Conservation (phyloP, 2,329 filamentous ascomycete genomes). For the Epichloe hybrida region DNA sequence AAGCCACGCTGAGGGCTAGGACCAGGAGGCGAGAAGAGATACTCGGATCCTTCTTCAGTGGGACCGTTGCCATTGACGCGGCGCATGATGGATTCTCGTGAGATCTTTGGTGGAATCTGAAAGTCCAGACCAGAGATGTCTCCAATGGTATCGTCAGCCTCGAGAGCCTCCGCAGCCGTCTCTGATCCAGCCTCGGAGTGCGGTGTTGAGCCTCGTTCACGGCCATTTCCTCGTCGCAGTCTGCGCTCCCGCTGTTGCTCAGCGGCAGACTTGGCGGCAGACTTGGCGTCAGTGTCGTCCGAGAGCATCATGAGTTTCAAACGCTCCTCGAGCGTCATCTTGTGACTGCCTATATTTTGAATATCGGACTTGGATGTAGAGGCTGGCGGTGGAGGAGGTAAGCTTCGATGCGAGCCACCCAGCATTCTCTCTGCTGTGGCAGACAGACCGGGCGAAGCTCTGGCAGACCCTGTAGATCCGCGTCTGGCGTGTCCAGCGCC, state of each 20-base stretch:
- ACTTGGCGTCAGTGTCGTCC: slow-evolving; percentile 43
- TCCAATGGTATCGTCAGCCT: slow-evolving; percentile 46
- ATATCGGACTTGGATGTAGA: slow-evolving; percentile 61
- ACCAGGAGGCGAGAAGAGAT: slow-evolving; percentile 49
- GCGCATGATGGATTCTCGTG: slow-evolving; percentile 81
- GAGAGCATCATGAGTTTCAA: slow-evolving; percentile 82
- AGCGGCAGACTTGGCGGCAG: no score
- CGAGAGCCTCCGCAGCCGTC: slow-evolving; percentile 25
- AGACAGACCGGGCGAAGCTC: slow-evolving; percentile 50
- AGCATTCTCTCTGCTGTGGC: slow-evolving; percentile 60
- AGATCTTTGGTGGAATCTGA: slow-evolving; percentile 64
- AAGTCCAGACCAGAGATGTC: slow-evolving; percentile 50
- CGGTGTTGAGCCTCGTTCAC: slow-evolving; percentile 35
- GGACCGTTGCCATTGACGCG: slow-evolving; percentile 59
- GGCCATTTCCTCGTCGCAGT: slow-evolving; percentile 46
- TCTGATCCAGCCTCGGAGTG: slow-evolving; percentile 25
- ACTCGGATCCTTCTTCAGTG: slow-evolving; percentile 46
- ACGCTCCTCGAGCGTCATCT: slow-evolving; percentile 76
- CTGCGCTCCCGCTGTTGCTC: slow-evolving; percentile 56
- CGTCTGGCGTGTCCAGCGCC: slow-evolving; percentile 33
- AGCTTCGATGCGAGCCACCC: slow-evolving; percentile 48
- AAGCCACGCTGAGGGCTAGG: slow-evolving; percentile 40
- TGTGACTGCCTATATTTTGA: slow-evolving; percentile 57
- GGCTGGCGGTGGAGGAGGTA: slow-evolving; percentile 62
- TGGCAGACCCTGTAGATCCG: slow-evolving; percentile 30